Evolutionary conservation across 169 alveolate species (phyloP).

Genomic region (Eimeria acervulina): DNA sequence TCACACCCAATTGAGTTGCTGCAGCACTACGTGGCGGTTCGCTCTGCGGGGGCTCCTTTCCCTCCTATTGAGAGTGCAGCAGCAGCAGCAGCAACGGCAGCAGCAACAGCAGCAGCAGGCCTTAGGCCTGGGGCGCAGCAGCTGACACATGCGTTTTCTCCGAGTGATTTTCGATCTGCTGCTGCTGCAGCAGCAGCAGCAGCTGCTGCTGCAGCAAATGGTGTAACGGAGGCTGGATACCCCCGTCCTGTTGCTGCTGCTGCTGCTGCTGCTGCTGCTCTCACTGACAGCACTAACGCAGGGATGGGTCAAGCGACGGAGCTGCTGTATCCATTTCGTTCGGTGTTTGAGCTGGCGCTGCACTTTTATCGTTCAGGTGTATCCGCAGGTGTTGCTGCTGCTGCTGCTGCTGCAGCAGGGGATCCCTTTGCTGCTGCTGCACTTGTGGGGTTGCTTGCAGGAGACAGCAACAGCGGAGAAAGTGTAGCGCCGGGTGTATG

Average conservation of each 20-base stretch:
- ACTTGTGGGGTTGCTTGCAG: not conserved
- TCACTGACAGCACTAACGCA: not conserved
- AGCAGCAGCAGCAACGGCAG: constrained; percentile 63
- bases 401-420: constrained; percentile 32
- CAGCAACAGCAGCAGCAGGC: constrained; percentile 31
- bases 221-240: not conserved
- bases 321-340: constrained; percentile 25
- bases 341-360: constrained; percentile 35
- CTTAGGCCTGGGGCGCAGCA: not conserved
- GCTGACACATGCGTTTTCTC: constrained; percentile 5
- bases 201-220: constrained; percentile 1
- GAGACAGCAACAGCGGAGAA: not conserved
- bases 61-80: constrained; percentile 30
- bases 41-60: not conserved
- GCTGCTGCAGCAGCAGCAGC: not conserved
- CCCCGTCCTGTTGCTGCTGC: constrained; percentile 13
- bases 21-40: constrained; percentile 34
- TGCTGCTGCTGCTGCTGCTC: constrained; percentile 13
- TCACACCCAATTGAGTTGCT: constrained; percentile 27
- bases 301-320: too few species aligned
- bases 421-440: constrained; percentile 32
- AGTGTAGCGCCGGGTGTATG: constrained; percentile 12
- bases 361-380: constrained; percentile 47
- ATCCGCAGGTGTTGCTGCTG: constrained; percentile 25
- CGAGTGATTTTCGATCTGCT: not conserved